Base-by-base conservation (phyloP, 305 asterid genomes). In the Galium porrigens region DNA sequence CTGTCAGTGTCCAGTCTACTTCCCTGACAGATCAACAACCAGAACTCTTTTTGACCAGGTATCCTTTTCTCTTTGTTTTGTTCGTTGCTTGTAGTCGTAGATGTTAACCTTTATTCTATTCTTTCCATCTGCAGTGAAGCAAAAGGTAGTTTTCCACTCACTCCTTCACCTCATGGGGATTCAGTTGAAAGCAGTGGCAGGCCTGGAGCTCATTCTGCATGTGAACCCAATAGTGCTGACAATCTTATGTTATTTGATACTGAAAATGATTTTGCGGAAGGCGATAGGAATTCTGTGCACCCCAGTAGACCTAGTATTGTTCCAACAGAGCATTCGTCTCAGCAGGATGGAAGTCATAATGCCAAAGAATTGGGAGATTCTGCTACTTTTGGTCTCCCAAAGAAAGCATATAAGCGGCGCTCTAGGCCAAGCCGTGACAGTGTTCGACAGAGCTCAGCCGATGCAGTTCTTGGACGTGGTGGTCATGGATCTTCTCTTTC, bases 151-250 rank as follows among this genome's bases (percentile, higher is more conserved):
- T 82, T 81, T 80, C 89, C 92, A 74, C 69, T 84, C 74, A 79
- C 89, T 56, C 81, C 95, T 60, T 92, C 99, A 61, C 88, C 90
- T 72, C 95, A 82, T 80, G 95, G 97, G 63, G 99, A 94, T 80
- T 86, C 97, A 53, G 83, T 86, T 71, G 97, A 90, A 80, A 90
- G 97, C 79, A 85, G 92, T 67, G 97, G 92, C 75, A 77, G 90
- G 79, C 95, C 83, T 58, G 88, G 82, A 73, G 80, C 77, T 68
- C 79, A 73, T 82, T 83, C 80, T 15, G 71, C 60, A 62, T 81
- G 83, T 74, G 95, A 87, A 69, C 92, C 92, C 64, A 85, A 80
- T 76, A 81, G 87, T 78, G 96, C 96, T 58, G 95, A 85, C 77
- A 88, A 86, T 77, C 91, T 90, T 72, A 77, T 83, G 87, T 84